phyloP scores from a whole-genome alignment of 768 basidiomycete species.

The Panellus pusillus region DNA sequence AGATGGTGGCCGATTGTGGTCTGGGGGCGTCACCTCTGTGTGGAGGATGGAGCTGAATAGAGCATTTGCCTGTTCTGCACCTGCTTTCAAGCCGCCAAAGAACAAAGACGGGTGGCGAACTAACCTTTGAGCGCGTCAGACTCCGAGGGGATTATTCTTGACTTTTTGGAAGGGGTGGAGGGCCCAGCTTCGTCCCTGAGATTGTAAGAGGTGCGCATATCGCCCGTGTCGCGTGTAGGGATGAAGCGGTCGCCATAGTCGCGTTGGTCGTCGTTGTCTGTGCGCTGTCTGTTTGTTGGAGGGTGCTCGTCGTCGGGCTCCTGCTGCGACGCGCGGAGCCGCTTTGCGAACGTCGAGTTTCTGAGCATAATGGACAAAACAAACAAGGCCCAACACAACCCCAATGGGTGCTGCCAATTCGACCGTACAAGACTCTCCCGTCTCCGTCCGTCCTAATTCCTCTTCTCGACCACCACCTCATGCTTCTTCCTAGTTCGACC shows the following conservation, averaged over 20 bases:
- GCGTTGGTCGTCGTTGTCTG: slow-evolving; percentile 39
- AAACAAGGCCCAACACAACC: background rate
- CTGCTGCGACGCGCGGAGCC: slow-evolving; percentile 70
- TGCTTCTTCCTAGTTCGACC: slow-evolving; percentile 62
- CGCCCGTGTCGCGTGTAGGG: slow-evolving; percentile 60
- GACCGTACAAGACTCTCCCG: slow-evolving; percentile 12
- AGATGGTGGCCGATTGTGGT: slow-evolving; percentile 61
- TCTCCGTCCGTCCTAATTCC: slow-evolving; percentile 1
- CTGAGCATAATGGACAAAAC: slow-evolving; percentile 55
- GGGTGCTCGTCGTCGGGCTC: slow-evolving; percentile 59
- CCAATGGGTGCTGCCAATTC: slow-evolving; percentile 14
- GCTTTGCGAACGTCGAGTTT: slow-evolving; percentile 84
- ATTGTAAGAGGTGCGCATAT: slow-evolving; percentile 68
- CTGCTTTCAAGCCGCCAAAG: background rate
- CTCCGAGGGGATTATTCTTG: slow-evolving; percentile 64
- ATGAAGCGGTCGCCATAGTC: slow-evolving; percentile 71
- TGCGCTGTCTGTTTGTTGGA: slow-evolving; percentile 50
- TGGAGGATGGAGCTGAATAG: slow-evolving; percentile 78
- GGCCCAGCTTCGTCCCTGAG: slow-evolving; percentile 60
- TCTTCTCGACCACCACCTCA: background rate
- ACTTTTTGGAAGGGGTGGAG: slow-evolving; percentile 58
- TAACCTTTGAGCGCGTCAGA: slow-evolving; percentile 77
- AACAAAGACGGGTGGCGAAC: slow-evolving; percentile 19
- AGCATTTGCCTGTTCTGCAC: slow-evolving; percentile 78
- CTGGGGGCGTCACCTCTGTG: slow-evolving; percentile 74